Evolutionary conservation across 352 stramenopile genomes (phyloP), one percentile per base, ranked within the genome.

Genomic region (Globisporangium camurandrum): DNA sequence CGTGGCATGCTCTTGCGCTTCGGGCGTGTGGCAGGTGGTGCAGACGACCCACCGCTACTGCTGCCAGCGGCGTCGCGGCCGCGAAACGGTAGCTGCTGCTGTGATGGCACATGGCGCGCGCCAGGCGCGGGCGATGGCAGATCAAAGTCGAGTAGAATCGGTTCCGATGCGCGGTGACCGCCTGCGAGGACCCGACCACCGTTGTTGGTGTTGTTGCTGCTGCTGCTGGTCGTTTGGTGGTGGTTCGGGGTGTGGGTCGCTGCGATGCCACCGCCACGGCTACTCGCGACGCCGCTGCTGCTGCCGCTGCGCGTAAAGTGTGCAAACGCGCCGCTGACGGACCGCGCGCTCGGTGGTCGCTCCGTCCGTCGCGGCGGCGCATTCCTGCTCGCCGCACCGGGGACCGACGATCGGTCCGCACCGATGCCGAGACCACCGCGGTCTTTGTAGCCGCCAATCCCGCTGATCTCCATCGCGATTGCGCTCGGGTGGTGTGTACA

Each of bases 81-180:
- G 30, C 30, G 8, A 34, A 16, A 16, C 30, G 30, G 14, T 34
- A 34, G 33, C 14, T 51, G 47, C 5, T 42, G 48, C 23, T 53
- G 34, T n/a, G n/a, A 27, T 3, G 27, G 34, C 34, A 38, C 34
- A 9, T 52, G 46, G 6, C 24, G 46, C 14, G 20, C 24, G 1
- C 24, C 6, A 11, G 27, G 11, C 5, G 23, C 27, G 12, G 42
- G 26, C 16, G 49, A 23, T n/a, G 51, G 51, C 43, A 58, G 36
- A 34, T 58, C 43, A 16, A 57, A 46, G 43, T 57, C 51, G 24
- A 57, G 51, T 4, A 40, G 38, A 46, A 57, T 57, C 17, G 42
- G 51, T 43, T 57, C 51, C n/a, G 42, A 51, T n/a, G 42, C 42
- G 24, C 51, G 51, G 7, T 56, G 50, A 20, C 42, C 33, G 23